Evolutionary conservation across 805 yeast genomes (phyloP).

Genomic region (Ogataea kodamae): DNA sequence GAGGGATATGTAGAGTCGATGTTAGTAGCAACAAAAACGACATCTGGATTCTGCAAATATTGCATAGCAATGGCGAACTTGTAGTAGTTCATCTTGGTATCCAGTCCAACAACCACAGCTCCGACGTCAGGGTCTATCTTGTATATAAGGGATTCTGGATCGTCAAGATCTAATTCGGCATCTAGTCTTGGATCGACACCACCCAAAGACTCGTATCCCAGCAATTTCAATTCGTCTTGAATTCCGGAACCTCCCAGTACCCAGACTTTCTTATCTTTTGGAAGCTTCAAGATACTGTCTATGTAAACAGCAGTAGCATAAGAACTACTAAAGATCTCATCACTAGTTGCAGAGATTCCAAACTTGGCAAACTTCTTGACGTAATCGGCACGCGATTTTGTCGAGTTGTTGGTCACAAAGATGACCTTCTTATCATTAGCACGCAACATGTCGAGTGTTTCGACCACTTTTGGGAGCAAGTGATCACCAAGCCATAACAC

Average conservation of each 20-base stretch:
- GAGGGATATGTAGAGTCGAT: constrained; percentile 93
- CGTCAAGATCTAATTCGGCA: constrained; percentile 52
- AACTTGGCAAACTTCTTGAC: constrained; percentile 69
- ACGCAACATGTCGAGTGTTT: constrained; percentile 64
- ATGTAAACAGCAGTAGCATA: constrained; percentile 89
- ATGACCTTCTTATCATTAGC: constrained; percentile 59
- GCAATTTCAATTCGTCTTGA: constrained; percentile 66
- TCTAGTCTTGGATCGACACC: constrained; percentile 68
- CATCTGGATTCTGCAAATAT: constrained; percentile 61
- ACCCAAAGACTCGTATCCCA: constrained; percentile 78
- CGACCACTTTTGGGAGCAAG: constrained; percentile 71
- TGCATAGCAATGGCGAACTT: constrained; percentile 79
- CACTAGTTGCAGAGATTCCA: constrained; percentile 43
- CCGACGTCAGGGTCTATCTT: constrained; percentile 73
- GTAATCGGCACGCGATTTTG: constrained; percentile 80
- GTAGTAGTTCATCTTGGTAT: constrained; percentile 71
- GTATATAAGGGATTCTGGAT: constrained; percentile 51
- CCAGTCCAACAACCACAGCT: constrained; percentile 87
- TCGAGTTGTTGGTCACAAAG: constrained; percentile 94
- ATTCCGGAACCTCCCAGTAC: constrained; percentile 88
- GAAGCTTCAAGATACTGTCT: constrained; percentile 68
- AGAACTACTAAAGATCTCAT: constrained; percentile 87
- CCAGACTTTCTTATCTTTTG: constrained; percentile 77
- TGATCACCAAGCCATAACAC: constrained; percentile 91
- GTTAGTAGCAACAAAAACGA: constrained; percentile 87